These are phyloP conservation scores for Amanita fuliginea DNA, from an alignment of 768 basidiomycete genomes.

Conservation along the genomic window DNA sequence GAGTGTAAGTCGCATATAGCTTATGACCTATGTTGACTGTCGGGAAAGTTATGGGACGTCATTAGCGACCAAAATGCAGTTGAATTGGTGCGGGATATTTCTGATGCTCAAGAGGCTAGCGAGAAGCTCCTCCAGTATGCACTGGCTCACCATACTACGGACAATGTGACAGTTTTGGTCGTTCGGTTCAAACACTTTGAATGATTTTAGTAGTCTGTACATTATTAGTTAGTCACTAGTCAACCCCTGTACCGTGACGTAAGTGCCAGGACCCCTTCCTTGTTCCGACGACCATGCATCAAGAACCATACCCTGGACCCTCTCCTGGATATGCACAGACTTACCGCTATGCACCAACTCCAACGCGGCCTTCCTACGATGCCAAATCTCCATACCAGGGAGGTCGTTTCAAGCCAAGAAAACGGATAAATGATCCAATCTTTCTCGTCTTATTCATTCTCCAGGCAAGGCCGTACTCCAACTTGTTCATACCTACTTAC, in stretches of 20 bases:
- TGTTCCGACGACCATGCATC: too few relatives aligned
- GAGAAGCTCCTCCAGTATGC: slow-evolving; percentile 72
- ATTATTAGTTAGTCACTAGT: background rate
- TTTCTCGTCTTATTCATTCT: slow-evolving; percentile 64
- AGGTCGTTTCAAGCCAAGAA: slow-evolving; percentile 59
- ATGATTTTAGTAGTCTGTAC: background rate
- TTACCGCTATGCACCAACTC: slow-evolving; percentile 14
- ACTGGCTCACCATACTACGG: slow-evolving; percentile 78
- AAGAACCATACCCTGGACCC: slow-evolving; percentile 6
- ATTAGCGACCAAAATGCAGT: slow-evolving; percentile 84
- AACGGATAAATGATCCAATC: slow-evolving; percentile 59
- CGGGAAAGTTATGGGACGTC: slow-evolving; percentile 89
- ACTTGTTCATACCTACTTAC: background rate
- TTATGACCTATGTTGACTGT: slow-evolving; percentile 7
- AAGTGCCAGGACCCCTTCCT: too few relatives aligned
- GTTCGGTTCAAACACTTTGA: slow-evolving; percentile 58
- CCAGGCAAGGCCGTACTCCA: slow-evolving; percentile 29
- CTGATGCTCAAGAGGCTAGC: slow-evolving; percentile 79
- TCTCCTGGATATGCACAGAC: slow-evolving; percentile 12
- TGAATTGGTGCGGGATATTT: slow-evolving; percentile 62
- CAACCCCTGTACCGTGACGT: background rate
- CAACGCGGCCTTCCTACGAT: slow-evolving; percentile 17
- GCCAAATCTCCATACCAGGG: slow-evolving; percentile 45
- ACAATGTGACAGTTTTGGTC: slow-evolving; percentile 90
- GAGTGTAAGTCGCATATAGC: slow-evolving; percentile 21